Base-by-base conservation (phyloP, 176 grass and related monocot species). In the Cenchrus americanus region DNA sequence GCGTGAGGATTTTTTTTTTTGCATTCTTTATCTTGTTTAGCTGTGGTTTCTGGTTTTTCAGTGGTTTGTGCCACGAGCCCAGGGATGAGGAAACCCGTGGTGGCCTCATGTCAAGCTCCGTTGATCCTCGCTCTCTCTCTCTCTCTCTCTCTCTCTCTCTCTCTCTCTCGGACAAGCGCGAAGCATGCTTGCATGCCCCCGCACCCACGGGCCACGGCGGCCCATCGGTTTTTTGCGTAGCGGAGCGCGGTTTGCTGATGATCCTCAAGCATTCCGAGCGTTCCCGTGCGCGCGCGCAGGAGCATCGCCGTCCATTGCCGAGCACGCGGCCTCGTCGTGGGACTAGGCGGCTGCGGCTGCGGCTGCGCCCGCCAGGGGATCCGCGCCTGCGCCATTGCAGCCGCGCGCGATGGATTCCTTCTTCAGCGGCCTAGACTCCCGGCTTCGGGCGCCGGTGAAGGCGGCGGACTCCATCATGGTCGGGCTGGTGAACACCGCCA, bases 401-500 rank as follows among this genome's bases (percentile, higher is more conserved):
- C 34, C 12, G 61, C 61, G 71, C 17, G 69, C 66, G 17, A 92
- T 92, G 90, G 85, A 95, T 79, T 73, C 61, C 22, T 87, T 94
- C 86, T 87, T 87, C 80, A 46, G 69, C 55, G 84, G 78, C 18
- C 87, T 94, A 34, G 85, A 89, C 51, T 69, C 71, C 30, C 82
- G 78, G 15, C 52, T 91, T 65, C 83, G 83, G 62, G 51, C 24
- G n/a, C 87, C 87, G 13, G 87, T 86, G 46, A 90, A 85, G 79
- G 79, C 83, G 51, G 84, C 82, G 3, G 93, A 92, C 78, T 95
- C 93, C 32, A 88, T 91, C 82, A 89, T 95, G 82, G 79, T 92
- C 79, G 93, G 88, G 67, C 85, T 92, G 6, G 90, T 95, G 23
- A 89, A 92, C 78, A 89, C 87, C 1, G 87, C 93, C 5, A 95